Evolutionary conservation across 2,329 filamentous ascomycete species (phyloP).

Genomic region (Aspergillus ibericus): DNA sequence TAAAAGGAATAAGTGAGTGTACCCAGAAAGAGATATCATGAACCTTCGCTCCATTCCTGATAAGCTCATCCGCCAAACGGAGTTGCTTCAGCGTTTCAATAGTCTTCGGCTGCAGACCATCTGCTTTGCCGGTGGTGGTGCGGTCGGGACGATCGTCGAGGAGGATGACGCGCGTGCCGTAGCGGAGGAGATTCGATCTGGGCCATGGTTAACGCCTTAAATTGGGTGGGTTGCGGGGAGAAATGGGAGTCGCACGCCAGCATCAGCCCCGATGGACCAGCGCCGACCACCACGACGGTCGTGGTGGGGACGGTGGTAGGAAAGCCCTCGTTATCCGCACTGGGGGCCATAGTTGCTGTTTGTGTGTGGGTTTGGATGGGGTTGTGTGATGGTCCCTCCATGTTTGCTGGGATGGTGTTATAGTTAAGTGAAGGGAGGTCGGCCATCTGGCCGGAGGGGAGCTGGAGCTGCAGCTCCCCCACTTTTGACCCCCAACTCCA

Average conservation of each 20-base stretch:
- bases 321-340: slow-evolving; percentile 30
- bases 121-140: slow-evolving; percentile 67
- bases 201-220: no score
- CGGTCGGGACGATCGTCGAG: slow-evolving; percentile 69
- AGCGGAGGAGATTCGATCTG: slow-evolving; percentile 61
- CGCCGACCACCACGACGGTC: slow-evolving; percentile 42
- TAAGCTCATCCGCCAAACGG: slow-evolving; percentile 66
- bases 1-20: slow-evolving; percentile 16
- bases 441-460: not conserved
- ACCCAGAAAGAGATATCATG: slow-evolving; percentile 77
- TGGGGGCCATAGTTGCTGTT: slow-evolving; percentile 27
- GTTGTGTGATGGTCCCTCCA: slow-evolving; percentile 38
- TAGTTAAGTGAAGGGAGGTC: slow-evolving; percentile 17
- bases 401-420: not conserved
- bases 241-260: slow-evolving; percentile 31
- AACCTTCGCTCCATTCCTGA: slow-evolving; percentile 67
- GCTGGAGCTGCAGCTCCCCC: slow-evolving; percentile 19
- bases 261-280: slow-evolving; percentile 49
- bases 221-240: no score
- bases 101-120: slow-evolving; percentile 74
- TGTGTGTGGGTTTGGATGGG: not conserved
- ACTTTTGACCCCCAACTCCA: not conserved
- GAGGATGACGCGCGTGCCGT: slow-evolving; percentile 64
- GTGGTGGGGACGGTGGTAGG: slow-evolving; percentile 18
- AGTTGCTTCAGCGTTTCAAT: slow-evolving; percentile 76